Evolutionary conservation across 2,329 filamentous ascomycete species (phyloP).

Genomic region (Torrubiellomyces zombiae): DNA sequence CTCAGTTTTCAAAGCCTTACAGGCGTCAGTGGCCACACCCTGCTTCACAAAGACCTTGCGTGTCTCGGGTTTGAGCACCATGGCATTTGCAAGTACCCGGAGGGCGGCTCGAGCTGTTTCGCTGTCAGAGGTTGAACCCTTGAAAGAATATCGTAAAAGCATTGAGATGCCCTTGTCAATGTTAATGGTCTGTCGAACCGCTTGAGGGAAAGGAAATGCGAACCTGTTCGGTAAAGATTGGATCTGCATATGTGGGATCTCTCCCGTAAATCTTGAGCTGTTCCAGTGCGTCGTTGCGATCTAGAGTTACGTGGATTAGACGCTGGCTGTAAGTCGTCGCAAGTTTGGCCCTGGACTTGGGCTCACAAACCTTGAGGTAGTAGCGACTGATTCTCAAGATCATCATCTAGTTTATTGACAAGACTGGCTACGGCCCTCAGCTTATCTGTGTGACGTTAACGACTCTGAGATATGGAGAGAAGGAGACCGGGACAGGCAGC

Average conservation of each 20-base stretch:
- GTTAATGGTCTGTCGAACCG: not conserved
- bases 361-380: conserved; percentile 36
- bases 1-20: conserved; percentile 54
- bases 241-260: conserved; percentile 52
- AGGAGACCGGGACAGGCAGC: conserved; percentile 6
- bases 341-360: too few species aligned
- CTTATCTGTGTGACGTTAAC: conserved; percentile 34
- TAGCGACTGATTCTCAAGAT: conserved; percentile 43
- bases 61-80: conserved; percentile 36
- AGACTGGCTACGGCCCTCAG: conserved; percentile 50
- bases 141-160: conserved; percentile 57
- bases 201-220: conserved; percentile 7
- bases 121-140: conserved; percentile 40
- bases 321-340: too few species aligned
- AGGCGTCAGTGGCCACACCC: conserved; percentile 45
- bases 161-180: conserved; percentile 51
- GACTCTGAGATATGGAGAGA: conserved; percentile 3
- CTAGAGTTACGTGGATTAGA: too few species aligned
- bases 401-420: conserved; percentile 42
- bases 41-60: conserved; percentile 18
- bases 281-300: conserved; percentile 43
- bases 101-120: conserved; percentile 59
- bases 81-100: conserved; percentile 66
- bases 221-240: conserved; percentile 72
- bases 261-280: conserved; percentile 54